These are phyloP conservation scores for Paramecium primaurelia DNA, from an alignment of 73 alveolate species.

Conservation along the genomic window DNA sequence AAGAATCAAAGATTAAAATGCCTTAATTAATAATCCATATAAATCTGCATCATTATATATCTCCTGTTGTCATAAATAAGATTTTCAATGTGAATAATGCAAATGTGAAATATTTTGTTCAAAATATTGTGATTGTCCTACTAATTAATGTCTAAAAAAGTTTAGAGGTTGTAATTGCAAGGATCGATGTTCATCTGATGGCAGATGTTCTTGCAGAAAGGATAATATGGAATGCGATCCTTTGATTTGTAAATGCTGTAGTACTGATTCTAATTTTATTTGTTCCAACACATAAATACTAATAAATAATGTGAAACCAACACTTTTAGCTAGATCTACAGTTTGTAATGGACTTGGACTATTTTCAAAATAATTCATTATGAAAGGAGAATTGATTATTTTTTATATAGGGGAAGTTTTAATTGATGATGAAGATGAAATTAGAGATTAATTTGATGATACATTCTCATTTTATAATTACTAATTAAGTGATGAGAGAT, in stretches of 20 bases:
- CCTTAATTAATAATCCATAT: not conserved
- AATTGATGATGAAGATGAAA: constrained; percentile 10
- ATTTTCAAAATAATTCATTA: not conserved
- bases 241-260: not conserved
- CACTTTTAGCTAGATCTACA: not conserved
- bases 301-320: not conserved
- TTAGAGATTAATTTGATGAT: not conserved
- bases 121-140: not conserved
- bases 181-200: not conserved
- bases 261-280: not conserved
- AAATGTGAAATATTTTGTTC: not conserved
- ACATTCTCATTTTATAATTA: not conserved
- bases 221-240: constrained; percentile 22
- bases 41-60: not conserved
- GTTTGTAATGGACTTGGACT: constrained; percentile 17
- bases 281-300: constrained; percentile 8
- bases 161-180: not conserved
- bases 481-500: not conserved
- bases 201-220: not conserved
- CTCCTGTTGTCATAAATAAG: not conserved
- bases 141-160: not conserved
- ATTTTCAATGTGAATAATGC: not conserved
- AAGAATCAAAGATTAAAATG: not conserved
- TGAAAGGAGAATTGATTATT: not conserved
- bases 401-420: not conserved